Conservation (phyloP, 1,284 basidiomycete species). For the Stygiomarasmius scandens region DNA sequence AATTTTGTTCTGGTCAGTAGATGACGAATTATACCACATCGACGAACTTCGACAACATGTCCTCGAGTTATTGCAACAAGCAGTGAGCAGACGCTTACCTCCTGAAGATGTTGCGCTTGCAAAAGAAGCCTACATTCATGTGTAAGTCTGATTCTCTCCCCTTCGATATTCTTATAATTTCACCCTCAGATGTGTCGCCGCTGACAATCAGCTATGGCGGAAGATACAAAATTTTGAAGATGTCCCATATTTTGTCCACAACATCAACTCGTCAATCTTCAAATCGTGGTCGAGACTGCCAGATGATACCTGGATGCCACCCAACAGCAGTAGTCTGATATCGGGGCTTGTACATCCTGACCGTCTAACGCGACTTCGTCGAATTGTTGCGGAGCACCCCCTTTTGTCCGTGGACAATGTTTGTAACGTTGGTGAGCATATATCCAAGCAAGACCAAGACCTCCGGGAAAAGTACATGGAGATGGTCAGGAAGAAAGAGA, state of each 20-base stretch:
- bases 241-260: slow-evolving; percentile 58
- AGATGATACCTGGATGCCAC: slow-evolving; percentile 10
- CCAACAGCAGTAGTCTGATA: slow-evolving; percentile 8
- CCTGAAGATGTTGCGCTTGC: slow-evolving; percentile 54
- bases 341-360: slow-evolving; percentile 56
- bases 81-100: slow-evolving; percentile 36
- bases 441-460: slow-evolving; percentile 32
- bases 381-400: slow-evolving; percentile 45
- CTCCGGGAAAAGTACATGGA: slow-evolving; percentile 35
- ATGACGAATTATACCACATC: slow-evolving; percentile 56
- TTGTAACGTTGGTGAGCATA: slow-evolving; percentile 37
- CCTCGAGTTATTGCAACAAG: slow-evolving; percentile 37
- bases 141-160: slow-evolving; percentile 55
- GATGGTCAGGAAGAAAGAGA: slow-evolving; percentile 28
- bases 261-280: slow-evolving; percentile 48
- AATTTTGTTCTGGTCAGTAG: slow-evolving; percentile 72
- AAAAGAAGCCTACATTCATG: slow-evolving; percentile 51
- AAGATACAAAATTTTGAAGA: slow-evolving; percentile 62
- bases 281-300: slow-evolving; percentile 59
- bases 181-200: slow-evolving; percentile 47
- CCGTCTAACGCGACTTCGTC: slow-evolving; percentile 54
- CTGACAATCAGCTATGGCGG: slow-evolving; percentile 60
- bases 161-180: neutral
- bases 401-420: slow-evolving; percentile 44
- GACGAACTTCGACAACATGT: slow-evolving; percentile 47